Base-by-base conservation (phyloP, 169 alveolate genomes). In the Theileria sp. region DNA sequence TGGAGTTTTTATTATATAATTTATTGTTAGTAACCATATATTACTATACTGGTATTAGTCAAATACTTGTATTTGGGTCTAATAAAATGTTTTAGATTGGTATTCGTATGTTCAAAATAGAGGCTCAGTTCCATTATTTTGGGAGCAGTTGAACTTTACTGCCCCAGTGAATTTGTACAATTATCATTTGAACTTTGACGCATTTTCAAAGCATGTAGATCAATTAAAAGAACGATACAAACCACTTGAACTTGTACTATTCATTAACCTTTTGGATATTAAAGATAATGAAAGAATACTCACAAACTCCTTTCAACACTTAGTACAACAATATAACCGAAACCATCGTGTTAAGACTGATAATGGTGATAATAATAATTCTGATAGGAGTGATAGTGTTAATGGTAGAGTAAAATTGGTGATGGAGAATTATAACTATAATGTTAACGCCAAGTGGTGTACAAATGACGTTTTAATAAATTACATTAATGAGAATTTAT, bases 41-140 rank as follows among this genome's bases (percentile, higher is more conserved):
- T 32, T 32, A 5, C 36, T 5, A 5, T 32, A 32, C 36, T 32
- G 5, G 1, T 32, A 3, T 3, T 32, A 32, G 8, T 5, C 5
- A 32, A 32, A 32, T 32, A 32, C 36, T 32, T 32, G 8, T 32
- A 32, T 32, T 44, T 8, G 17, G 54, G 54, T 32, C 54, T 44
- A n/a, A 13, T 44, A 44, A 44, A 44, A 44, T 44, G 54, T 44
- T 78, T 83, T 15, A 58, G 23, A 51, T 6, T 84, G 86, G 86
- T 66, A 76, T 44, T 66, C 81, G 68, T 76, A 75, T 44, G 81
- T 68, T 28, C 86, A 77, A 71, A 15, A 56, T 21, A 93, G 99
- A 76, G 99, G 99, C 56, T 95, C 98, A 32, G 96, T 97, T 23
- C 99, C 99, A 12, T 84, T 96, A 32, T 94, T 96, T 80, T 98